Percentiles rank a stretch among this genome's conserved stretches.
Evolutionary conservation across 768 basidiomycete species (phyloP).

Genomic region (Psilocybe tampanensis): DNA sequence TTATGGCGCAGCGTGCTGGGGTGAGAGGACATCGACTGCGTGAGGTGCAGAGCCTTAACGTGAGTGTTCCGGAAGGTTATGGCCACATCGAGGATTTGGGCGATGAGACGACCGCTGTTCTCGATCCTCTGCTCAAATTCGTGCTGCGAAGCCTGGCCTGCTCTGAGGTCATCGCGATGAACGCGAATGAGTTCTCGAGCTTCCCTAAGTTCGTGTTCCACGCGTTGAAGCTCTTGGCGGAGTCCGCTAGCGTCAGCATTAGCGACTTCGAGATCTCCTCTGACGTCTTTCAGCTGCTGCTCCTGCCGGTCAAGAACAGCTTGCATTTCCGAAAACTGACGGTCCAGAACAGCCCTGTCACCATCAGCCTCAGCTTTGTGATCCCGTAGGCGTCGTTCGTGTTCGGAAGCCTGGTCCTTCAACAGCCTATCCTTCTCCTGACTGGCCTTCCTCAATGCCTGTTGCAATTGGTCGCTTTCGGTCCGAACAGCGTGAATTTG

Average conservation of each 20-base stretch:
- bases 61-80: constrained; percentile 79
- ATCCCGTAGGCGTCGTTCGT: constrained; percentile 72
- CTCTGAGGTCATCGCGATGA: constrained; percentile 72
- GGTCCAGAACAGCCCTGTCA: constrained; percentile 89
- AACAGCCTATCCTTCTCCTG: constrained; percentile 81
- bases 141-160: constrained; percentile 68
- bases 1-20: constrained; percentile 50
- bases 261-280: constrained; percentile 61
- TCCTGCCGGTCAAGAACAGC: constrained; percentile 62
- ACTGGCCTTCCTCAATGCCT: constrained; percentile 66
- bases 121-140: constrained; percentile 71
- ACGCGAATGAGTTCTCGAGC: constrained; percentile 67
- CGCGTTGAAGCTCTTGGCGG: constrained; percentile 71
- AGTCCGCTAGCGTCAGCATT: constrained; percentile 70
- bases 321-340: constrained; percentile 77
- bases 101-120: constrained; percentile 66
- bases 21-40: constrained; percentile 58
- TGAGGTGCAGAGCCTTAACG: constrained; percentile 66
- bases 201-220: constrained; percentile 71
- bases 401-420: constrained; percentile 69
- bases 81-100: constrained; percentile 81
- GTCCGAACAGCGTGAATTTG: constrained; percentile 71
- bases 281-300: constrained; percentile 64
- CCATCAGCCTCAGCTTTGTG: constrained; percentile 93
- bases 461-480: constrained; percentile 74